Evolutionary conservation across 2,329 filamentous ascomycete species (phyloP).

Genomic region (Niveomyces coronatus): DNA sequence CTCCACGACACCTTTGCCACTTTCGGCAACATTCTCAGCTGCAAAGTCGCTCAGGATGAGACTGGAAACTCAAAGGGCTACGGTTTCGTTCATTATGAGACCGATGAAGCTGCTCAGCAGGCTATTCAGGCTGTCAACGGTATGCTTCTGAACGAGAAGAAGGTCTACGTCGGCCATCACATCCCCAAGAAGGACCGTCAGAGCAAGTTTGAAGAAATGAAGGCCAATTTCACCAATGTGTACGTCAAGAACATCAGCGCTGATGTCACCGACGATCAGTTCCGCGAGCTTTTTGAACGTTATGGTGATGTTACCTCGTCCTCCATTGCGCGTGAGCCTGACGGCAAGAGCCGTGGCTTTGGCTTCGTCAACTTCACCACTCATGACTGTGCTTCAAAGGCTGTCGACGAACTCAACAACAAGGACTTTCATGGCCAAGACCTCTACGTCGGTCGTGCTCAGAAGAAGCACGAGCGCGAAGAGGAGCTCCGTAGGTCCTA

Average conservation of each 20-base stretch:
- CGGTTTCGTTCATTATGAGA: slow-evolving; percentile 99
- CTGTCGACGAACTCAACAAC: slow-evolving; percentile 86
- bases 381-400: slow-evolving; percentile 75
- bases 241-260: slow-evolving; percentile 96
- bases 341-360: slow-evolving; percentile 91
- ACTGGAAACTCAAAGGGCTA: slow-evolving; percentile 95
- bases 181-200: slow-evolving; percentile 99
- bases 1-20: slow-evolving; percentile 98
- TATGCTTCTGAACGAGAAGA: slow-evolving; percentile 99
- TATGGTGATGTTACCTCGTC: slow-evolving; percentile 93
- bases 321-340: slow-evolving; percentile 77
- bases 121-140: slow-evolving; percentile 99
- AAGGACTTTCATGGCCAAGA: slow-evolving; percentile 90
- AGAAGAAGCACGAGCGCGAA: slow-evolving; percentile 99
- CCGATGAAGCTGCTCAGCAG: slow-evolving; percentile 88
- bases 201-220: slow-evolving; percentile 99
- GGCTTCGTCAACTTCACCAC: slow-evolving; percentile 94
- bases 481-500: slow-evolving; percentile 99
- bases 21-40: slow-evolving; percentile 98
- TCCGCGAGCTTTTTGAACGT: slow-evolving; percentile 85
- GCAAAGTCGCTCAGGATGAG: slow-evolving; percentile 99
- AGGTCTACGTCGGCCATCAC: slow-evolving; percentile 98
- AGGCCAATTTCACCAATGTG: slow-evolving; percentile 99
- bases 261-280: slow-evolving; percentile 85
- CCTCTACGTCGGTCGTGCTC: slow-evolving; percentile 93